Conservation (phyloP, 768 basidiomycete species). For the Phylloporus sp. region DNA sequence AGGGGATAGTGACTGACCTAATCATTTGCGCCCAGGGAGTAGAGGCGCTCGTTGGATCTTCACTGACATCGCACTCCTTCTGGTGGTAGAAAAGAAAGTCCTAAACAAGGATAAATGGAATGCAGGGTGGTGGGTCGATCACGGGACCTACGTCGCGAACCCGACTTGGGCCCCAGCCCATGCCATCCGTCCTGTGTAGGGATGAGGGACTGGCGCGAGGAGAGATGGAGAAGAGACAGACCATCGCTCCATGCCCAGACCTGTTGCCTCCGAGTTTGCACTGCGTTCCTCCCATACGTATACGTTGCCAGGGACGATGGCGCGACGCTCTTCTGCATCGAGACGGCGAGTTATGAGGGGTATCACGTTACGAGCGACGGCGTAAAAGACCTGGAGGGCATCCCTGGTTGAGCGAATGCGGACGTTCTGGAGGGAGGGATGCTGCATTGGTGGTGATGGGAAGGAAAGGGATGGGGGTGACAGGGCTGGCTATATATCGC, state of each 20-base stretch:
- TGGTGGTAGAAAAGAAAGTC: constrained; percentile 57
- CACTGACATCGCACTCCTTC: constrained; percentile 38
- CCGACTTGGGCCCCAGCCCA: constrained; percentile 82
- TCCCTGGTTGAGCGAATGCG: constrained; percentile 76
- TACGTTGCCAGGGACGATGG: constrained; percentile 70
- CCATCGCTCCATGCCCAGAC: constrained; percentile 86
- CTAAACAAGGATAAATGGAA: constrained; percentile 24
- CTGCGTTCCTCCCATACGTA: constrained; percentile 89
- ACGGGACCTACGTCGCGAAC: constrained; percentile 42
- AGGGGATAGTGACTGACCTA: constrained; percentile 40
- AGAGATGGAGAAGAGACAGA: constrained; percentile 23
- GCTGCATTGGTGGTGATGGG: constrained; percentile 50
- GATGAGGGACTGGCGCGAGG: not conserved
- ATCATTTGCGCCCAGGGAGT: constrained; percentile 75
- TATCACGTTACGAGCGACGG: constrained; percentile 60
- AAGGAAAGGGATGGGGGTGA: constrained; percentile 18
- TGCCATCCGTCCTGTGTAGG: constrained; percentile 50
- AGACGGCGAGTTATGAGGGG: constrained; percentile 78
- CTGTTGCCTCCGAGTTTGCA: constrained; percentile 74
- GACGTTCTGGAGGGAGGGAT: constrained; percentile 68
- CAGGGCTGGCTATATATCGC: constrained; percentile 38
- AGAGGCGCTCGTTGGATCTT: constrained; percentile 42
- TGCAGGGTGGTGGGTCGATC: not conserved
- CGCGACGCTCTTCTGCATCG: constrained; percentile 75
- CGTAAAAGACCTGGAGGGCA: constrained; percentile 78